Base-by-base conservation (phyloP, 129 eudicot genomes). In the Solidago caesia region DNA sequence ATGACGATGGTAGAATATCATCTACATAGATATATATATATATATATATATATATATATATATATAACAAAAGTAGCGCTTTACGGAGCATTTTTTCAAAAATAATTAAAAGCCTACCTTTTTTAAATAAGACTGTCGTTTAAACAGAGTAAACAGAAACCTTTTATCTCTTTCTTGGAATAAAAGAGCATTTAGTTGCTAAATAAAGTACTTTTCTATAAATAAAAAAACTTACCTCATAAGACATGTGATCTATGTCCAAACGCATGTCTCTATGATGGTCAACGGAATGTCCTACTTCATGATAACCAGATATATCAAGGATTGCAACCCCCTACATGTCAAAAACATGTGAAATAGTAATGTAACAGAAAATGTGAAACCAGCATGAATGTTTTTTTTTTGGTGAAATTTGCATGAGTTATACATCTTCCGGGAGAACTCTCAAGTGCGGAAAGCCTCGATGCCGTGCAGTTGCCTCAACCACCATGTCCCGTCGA, bases 181-280 rank as follows among this genome's bases (percentile, higher is more conserved):
- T 47, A 56, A 53, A 51, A 4, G n/a, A 64, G 5, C n/a, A 49
- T 68, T 58, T 45, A 26, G 26, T 39, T 64, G 41, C 39, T 44
- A 26, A 57, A 69, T 57, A 57, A 53, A 72, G 62, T 53, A 48
- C 46, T 21, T 14, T 5, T 68, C 45, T 16, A 41, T 33, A 33
- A 33, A 33, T 33, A 9, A 3, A 9, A 53, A 43, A 62, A 78
- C 79, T 82, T 83, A 86, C 99, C 97, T 95, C 99, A 79, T 95
- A 95, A 15, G 99, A 95, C 99, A 95, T 95, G 80, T 95, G 87
- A 81, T 95, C 99, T 42, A 91, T 91, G 78, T 95, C 99, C 70
- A 95, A 69, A 4, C 99, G 94, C 99, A 95, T 89, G 55, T 91
- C 97, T 73, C 97, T 88, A 74, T 85, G 99, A 83, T 87, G 88